Evolutionary conservation across 2,329 filamentous ascomycete genomes (phyloP).

Genomic region (Drechslerella coelobrocha): DNA sequence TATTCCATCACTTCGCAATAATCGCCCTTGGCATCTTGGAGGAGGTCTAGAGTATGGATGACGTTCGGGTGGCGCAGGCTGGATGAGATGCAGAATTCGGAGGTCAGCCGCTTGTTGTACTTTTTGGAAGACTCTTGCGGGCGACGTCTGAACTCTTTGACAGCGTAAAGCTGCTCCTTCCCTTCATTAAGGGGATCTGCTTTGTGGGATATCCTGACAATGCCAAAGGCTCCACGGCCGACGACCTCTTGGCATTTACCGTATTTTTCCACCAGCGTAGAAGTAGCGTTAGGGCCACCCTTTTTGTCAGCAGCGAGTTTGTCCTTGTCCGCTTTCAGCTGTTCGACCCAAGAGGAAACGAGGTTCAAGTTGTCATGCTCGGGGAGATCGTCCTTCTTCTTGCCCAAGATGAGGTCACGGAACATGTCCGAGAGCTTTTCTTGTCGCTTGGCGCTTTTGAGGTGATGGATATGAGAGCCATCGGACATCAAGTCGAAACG

Average conservation of each 20-base stretch:
- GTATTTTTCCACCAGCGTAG: constrained; percentile 91
- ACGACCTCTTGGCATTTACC: constrained; percentile 98
- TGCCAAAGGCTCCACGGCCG: constrained; percentile 93
- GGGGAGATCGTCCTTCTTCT: constrained; percentile 72
- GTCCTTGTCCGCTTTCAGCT: constrained; percentile 86
- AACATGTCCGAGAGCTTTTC: constrained; percentile 95
- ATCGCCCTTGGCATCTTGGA: constrained; percentile 95
- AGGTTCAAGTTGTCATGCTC: constrained; percentile 80
- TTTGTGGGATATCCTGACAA: constrained; percentile 97
- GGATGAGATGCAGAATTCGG: constrained; percentile 98
- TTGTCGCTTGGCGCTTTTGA: constrained; percentile 88
- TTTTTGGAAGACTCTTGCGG: constrained; percentile 96
- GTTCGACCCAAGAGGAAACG: constrained; percentile 95
- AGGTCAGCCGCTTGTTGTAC: constrained; percentile 95
- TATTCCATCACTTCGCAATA: constrained; percentile 99
- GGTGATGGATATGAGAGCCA: constrained; percentile 82
- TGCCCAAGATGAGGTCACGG: constrained; percentile 78
- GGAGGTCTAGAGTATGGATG: constrained; percentile 93
- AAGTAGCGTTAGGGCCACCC: constrained; percentile 74
- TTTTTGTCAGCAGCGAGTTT: constrained; percentile 76
- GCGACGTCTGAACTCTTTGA: constrained; percentile 95
- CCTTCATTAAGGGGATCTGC: constrained; percentile 78
- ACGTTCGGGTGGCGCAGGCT: constrained; percentile 96
- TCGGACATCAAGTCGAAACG: constrained; percentile 68
- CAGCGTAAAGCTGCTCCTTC: constrained; percentile 88